Conservation (phyloP, 2,329 filamentous ascomycete genomes). For the Cladobotryum mycophilum region DNA sequence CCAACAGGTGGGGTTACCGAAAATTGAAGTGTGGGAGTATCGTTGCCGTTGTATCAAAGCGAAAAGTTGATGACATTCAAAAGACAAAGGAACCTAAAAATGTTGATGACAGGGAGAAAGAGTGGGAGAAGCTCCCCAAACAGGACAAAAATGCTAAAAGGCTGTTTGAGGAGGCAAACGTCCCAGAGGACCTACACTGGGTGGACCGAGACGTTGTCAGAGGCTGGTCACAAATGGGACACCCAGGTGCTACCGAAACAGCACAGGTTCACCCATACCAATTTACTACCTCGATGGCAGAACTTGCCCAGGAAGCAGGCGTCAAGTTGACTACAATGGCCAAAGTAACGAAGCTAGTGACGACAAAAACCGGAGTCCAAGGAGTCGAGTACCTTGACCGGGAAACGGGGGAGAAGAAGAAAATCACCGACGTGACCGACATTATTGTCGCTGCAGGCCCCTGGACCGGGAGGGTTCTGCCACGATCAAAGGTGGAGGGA, state of each 20-base stretch:
- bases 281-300: slow-evolving; percentile 80
- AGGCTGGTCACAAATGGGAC: slow-evolving; percentile 76
- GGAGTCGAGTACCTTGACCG: slow-evolving; percentile 56
- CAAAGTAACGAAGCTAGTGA: slow-evolving; percentile 60
- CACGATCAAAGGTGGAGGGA: slow-evolving; percentile 50
- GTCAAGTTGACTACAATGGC: slow-evolving; percentile 61
- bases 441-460: slow-evolving; percentile 53
- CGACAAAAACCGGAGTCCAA: slow-evolving; percentile 45
- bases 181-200: slow-evolving; percentile 82
- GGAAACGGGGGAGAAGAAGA: slow-evolving; percentile 27
- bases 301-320: slow-evolving; percentile 64
- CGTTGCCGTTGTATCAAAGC: slow-evolving; percentile 30
- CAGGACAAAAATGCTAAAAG: slow-evolving; percentile 43
- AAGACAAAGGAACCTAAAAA: slow-evolving; percentile 7
- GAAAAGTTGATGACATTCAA: slow-evolving; percentile 28
- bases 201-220: slow-evolving; percentile 60
- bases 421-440: slow-evolving; percentile 43
- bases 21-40: slow-evolving; percentile 65
- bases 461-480: slow-evolving; percentile 57
- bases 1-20: slow-evolving; percentile 79
- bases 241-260: slow-evolving; percentile 62
- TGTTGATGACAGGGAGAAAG: slow-evolving; percentile 31
- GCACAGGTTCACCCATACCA: slow-evolving; percentile 90
- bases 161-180: slow-evolving; percentile 47
- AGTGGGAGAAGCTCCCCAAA: slow-evolving; percentile 58